These are phyloP conservation scores for Penicillium fuscoglaucum DNA, from an alignment of 2,329 filamentous ascomycete genomes.

Conservation along the genomic window DNA sequence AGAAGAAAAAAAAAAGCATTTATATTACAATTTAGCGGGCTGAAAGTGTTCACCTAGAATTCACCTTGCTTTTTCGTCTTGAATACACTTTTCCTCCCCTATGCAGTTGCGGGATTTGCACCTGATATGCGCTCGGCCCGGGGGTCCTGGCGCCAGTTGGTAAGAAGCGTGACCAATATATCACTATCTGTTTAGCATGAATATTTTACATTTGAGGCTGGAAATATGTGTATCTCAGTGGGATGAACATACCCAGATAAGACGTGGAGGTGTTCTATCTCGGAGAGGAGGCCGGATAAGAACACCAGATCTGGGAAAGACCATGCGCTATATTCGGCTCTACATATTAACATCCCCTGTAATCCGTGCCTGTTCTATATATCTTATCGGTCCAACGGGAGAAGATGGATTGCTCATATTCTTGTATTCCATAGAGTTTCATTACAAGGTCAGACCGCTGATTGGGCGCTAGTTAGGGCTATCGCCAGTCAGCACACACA, in stretches of 20 bases:
- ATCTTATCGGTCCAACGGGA: slow-evolving; percentile 30
- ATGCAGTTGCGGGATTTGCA: slow-evolving; percentile 22
- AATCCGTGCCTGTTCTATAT: background rate
- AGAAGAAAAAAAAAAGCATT: background rate
- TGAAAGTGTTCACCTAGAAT: background rate
- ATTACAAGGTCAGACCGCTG: slow-evolving; percentile 10
- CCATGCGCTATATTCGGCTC: slow-evolving; percentile 4
- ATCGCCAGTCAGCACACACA: slow-evolving; percentile 3
- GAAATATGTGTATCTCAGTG: background rate
- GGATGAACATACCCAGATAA: slow-evolving; percentile 2
- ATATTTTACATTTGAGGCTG: background rate
- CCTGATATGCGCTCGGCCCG: slow-evolving; percentile 30
- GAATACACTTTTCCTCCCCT: background rate
- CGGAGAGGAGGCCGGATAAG: slow-evolving; percentile 10
- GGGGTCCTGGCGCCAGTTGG: slow-evolving; percentile 20
- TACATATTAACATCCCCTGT: background rate
- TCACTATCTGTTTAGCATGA: slow-evolving; percentile 20
- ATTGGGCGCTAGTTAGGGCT: slow-evolving; percentile 8
- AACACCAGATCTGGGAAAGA: slow-evolving; percentile 12
- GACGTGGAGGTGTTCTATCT: slow-evolving; percentile 4
- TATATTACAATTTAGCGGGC: background rate
- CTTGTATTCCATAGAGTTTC: background rate
- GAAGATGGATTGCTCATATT: slow-evolving; percentile 18
- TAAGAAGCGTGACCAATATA: slow-evolving; percentile 31
- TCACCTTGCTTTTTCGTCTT: slow-evolving; percentile 6